phyloP scores from a whole-genome alignment of 2,329 filamentous ascomycete genomes.

The Stachybotrys chlorohalonatus region DNA sequence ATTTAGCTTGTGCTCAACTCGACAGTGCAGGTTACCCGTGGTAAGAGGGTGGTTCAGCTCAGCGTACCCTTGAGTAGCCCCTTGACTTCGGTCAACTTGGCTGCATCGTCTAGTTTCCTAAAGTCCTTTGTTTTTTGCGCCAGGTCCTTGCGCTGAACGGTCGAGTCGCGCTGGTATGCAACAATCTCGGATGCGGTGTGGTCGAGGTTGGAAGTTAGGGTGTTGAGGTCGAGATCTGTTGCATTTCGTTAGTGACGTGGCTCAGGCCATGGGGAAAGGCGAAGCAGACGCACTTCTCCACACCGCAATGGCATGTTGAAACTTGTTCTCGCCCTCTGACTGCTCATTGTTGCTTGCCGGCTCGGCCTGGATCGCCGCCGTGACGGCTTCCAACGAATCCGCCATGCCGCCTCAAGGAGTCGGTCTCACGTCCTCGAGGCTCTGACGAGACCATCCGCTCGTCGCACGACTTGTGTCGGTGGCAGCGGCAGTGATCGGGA shows the following conservation, averaged over 20 bases:
- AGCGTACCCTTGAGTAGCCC: conserved; percentile 68
- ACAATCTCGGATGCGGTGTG: conserved; percentile 93
- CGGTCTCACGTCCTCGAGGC: not conserved
- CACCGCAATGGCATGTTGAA: conserved; percentile 89
- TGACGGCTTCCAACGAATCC: conserved; percentile 20
- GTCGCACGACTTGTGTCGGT: not conserved
- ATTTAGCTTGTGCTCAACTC: not conserved
- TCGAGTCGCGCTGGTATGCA: conserved; percentile 85
- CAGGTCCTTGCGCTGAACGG: conserved; percentile 90
- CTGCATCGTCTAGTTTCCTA: conserved; percentile 80
- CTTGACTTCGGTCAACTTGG: conserved; percentile 84
- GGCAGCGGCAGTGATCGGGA: not conserved
- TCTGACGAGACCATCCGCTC: conserved; percentile 1
- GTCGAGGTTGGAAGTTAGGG: conserved; percentile 77
- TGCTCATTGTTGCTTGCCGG: conserved; percentile 15
- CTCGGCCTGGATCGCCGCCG: conserved; percentile 8
- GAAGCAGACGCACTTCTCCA: conserved; percentile 67
- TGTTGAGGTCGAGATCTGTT: conserved; percentile 76
- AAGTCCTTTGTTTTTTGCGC: conserved; percentile 99
- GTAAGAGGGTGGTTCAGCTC: not conserved
- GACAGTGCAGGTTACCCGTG: not conserved
- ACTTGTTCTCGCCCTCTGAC: conserved; percentile 70
- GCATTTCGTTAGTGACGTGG: conserved; percentile 8
- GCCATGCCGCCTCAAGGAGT: conserved; percentile 15
- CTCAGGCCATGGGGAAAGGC: not conserved